These are phyloP conservation scores for Penicillium lagena DNA, from an alignment of 495 filamentous ascomycete species.

Conservation along the genomic window DNA sequence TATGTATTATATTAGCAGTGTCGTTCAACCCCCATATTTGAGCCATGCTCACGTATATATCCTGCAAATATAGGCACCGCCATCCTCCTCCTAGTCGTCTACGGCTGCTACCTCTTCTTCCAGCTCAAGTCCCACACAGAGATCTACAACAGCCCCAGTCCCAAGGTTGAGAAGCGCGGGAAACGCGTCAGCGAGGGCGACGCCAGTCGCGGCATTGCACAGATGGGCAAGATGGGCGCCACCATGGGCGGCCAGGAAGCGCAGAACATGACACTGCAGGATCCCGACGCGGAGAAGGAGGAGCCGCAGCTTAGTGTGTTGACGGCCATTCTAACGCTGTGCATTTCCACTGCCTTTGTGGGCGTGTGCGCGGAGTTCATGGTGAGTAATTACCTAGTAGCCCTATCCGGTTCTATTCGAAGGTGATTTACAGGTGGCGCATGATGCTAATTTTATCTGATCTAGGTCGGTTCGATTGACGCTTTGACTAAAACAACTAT, in stretches of 20 bases:
- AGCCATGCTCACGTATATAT: too few relatives aligned
- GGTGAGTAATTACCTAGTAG: slow-evolving; percentile 25
- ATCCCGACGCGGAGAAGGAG: slow-evolving; percentile 58
- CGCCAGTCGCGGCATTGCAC: slow-evolving; percentile 52
- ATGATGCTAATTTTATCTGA: background rate
- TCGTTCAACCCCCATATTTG: too few relatives aligned
- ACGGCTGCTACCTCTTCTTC: slow-evolving; percentile 72
- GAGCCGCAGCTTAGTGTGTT: slow-evolving; percentile 62
- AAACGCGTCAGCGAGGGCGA: slow-evolving; percentile 50
- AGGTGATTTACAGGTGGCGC: too few relatives aligned
- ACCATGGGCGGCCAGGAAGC: slow-evolving; percentile 32
- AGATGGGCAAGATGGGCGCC: slow-evolving; percentile 49
- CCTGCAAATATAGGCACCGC: slow-evolving; percentile 45
- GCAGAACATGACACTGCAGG: slow-evolving; percentile 36
- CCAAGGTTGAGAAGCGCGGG: slow-evolving; percentile 57
- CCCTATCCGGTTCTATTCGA: too few relatives aligned
- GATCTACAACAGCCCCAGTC: slow-evolving; percentile 67
- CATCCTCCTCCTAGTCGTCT: slow-evolving; percentile 70
- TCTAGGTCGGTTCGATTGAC: slow-evolving; percentile 59
- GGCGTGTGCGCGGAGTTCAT: slow-evolving; percentile 89
- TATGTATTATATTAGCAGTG: slow-evolving; percentile 9
- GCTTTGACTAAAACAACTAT: slow-evolving; percentile 50
- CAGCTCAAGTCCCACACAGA: slow-evolving; percentile 70
- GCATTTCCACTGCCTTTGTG: slow-evolving; percentile 68
- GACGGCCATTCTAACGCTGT: slow-evolving; percentile 66